These are phyloP conservation scores for Phytophthora rubi DNA, from an alignment of 352 stramenopile genomes.

Conservation along the genomic window DNA sequence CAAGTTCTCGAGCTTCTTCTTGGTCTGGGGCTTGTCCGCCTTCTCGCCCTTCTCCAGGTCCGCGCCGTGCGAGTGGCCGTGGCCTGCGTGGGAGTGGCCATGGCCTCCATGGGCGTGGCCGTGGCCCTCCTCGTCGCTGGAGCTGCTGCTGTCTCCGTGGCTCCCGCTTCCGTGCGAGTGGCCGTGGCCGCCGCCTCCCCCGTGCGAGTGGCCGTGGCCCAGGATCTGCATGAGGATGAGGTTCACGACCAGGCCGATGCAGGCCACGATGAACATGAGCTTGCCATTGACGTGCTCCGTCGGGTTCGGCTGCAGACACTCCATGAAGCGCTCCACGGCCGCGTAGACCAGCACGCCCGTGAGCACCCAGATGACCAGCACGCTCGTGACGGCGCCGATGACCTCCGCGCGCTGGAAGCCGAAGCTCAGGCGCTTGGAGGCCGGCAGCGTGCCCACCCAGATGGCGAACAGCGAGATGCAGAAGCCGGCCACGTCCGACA, in stretches of 20 bases:
- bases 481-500: constrained; percentile 78
- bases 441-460: constrained; percentile 71
- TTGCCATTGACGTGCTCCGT: constrained; percentile 93
- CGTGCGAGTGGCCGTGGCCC: constrained; percentile 78
- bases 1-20: constrained; percentile 88
- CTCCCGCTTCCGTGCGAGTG: constrained; percentile 20
- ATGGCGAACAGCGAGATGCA: constrained; percentile 82
- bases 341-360: constrained; percentile 95
- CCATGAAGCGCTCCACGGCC: constrained; percentile 89
- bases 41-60: constrained; percentile 39
- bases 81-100: constrained; percentile 43
- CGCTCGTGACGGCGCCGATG: constrained; percentile 93
- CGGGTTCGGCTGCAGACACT: constrained; percentile 77
- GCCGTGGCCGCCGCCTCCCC: constrained; percentile 31
- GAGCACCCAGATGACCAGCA: constrained; percentile 94
- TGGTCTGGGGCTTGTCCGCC: constrained; percentile 23
- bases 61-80: constrained; percentile 45
- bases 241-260: constrained; percentile 97
- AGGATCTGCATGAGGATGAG: constrained; percentile 95
- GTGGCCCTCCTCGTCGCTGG: constrained; percentile 31
- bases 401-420: constrained; percentile 96
- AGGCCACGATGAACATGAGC: constrained; percentile 97
- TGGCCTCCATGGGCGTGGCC: constrained; percentile 46
- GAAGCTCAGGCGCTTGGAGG: constrained; percentile 89
- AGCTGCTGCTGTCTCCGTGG: constrained; percentile 40